Evolutionary conservation across 148 eudicot genomes (phyloP), one percentile per base, ranked within the genome.

Genomic region (Agrostemma githago): DNA sequence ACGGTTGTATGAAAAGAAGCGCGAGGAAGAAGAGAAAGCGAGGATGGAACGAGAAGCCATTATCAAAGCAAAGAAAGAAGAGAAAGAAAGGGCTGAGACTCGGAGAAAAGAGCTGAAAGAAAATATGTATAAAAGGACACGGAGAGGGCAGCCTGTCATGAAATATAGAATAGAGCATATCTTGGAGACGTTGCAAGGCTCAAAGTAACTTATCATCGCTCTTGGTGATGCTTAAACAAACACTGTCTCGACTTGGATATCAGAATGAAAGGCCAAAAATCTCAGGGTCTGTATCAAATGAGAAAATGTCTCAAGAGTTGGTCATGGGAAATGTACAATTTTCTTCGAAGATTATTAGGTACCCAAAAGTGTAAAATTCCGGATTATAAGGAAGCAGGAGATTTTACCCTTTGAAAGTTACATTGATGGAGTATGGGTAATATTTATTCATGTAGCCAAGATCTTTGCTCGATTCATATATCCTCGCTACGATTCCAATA

Each of bases 121-220:
- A 77, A 94, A 88, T 73, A 94, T 94, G 98, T 80, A 79, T 19
- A 94, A 91, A 79, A 89, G 81, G 85, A 94, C 98, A 12, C 86
- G 77, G 79, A 86, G 77, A 68, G 98, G 98, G 66, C 98, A 94
- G 83, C 98, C 98, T 56, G 88, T 91, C 58, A 88, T 91, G 97
- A 94, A 89, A 83, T 89, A 94, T 87, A 83, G 96, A 76, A 91
- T 91, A 60, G 92, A 91, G 79, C 96, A 87, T 72, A 82, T 94
- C 39, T 79, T 91, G 81, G 90, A 94, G 80, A 84, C 90, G 21
- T 39, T 94, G 62, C 90, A 89, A 82, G 82, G 83, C 56, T 87
- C 77, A 53, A 26, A 61, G 44, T 79, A 79, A 75, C 12, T 64
- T 71, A 12, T 64, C 65, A 12, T 68, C 34, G 3, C 9, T 8